A percentile compares a stretch with the other conserved stretches of the same genome.
Evolutionary conservation across 2,329 filamentous ascomycete genomes (phyloP).

Genomic region (Annulohypoxylon truncatum): DNA sequence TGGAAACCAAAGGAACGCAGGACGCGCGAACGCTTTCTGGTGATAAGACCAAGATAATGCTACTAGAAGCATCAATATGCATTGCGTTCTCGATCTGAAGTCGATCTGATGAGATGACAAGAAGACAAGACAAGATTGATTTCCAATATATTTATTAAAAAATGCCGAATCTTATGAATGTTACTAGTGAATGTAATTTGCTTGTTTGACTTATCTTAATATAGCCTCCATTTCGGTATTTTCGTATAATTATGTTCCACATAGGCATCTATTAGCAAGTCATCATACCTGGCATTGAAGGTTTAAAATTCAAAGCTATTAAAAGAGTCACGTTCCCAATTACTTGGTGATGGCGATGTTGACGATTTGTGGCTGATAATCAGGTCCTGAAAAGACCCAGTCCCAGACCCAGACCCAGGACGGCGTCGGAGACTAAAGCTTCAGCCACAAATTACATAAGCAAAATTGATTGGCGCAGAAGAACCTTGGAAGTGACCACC

Average conservation of each 20-base stretch:
- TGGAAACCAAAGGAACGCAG: conserved; percentile 36
- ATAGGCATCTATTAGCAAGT: too few species aligned
- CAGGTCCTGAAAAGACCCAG: neutral
- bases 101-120: conserved; percentile 11
- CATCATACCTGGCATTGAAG: too few species aligned
- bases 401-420: too few species aligned
- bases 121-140: conserved; percentile 19
- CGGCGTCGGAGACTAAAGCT: neutral
- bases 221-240: too few species aligned
- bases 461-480: conserved; percentile 29
- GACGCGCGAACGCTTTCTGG: conserved; percentile 34
- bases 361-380: conserved; percentile 15
- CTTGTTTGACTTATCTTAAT: too few species aligned
- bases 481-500: conserved; percentile 36
- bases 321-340: neutral
- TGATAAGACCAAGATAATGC: conserved; percentile 16
- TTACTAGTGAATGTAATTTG: too few species aligned
- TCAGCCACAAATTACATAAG: conserved; percentile 27
- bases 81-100: conserved; percentile 25
- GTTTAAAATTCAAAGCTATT: too few species aligned
- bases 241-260: too few species aligned
- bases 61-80: conserved; percentile 19
- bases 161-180: too few species aligned
- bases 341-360: neutral
- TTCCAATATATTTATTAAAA: conserved; percentile 11